Conservation (phyloP, 2,329 filamentous ascomycete species). For the Elsinoe ampelina region DNA sequence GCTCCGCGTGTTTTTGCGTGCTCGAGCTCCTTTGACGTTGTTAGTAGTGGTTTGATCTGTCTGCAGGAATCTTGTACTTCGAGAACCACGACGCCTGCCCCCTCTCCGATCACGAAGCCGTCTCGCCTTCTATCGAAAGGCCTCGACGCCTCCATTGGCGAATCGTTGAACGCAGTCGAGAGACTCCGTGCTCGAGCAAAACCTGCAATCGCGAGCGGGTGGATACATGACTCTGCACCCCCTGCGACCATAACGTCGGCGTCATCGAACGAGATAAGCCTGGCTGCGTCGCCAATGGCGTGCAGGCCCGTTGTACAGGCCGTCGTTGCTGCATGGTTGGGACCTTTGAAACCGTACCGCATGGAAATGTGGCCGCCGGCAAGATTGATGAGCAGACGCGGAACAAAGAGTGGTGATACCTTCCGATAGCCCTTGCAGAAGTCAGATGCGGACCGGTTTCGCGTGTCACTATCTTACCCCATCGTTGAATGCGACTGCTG, state of each 20-base stretch:
- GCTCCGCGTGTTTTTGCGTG: conserved; percentile 75
- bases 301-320: conserved; percentile 95
- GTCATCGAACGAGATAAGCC: conserved; percentile 84
- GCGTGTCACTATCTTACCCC: conserved; percentile 45
- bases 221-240: conserved; percentile 88
- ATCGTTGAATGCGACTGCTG: conserved; percentile 64
- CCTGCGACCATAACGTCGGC: conserved; percentile 96
- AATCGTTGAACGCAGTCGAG: conserved; percentile 68
- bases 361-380: conserved; percentile 93
- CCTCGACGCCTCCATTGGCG: conserved; percentile 62
- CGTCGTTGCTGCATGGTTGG: conserved; percentile 86
- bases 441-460: neutral
- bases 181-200: conserved; percentile 83
- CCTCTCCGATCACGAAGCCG: conserved; percentile 90
- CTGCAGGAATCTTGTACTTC: conserved; percentile 45
- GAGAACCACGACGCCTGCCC: conserved; percentile 75
- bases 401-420: conserved; percentile 88
- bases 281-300: conserved; percentile 85
- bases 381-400: conserved; percentile 86
- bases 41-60: neutral
- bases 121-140: conserved; percentile 74
- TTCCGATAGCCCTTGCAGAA: conserved; percentile 70
- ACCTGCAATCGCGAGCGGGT: conserved; percentile 83
- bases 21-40: conserved; percentile 55
- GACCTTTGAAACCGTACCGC: conserved; percentile 77